Evolutionary conservation across 805 yeast genomes (phyloP), one percentile per base, ranked within the genome.

Genomic region (Brettanomyces custersianus): DNA sequence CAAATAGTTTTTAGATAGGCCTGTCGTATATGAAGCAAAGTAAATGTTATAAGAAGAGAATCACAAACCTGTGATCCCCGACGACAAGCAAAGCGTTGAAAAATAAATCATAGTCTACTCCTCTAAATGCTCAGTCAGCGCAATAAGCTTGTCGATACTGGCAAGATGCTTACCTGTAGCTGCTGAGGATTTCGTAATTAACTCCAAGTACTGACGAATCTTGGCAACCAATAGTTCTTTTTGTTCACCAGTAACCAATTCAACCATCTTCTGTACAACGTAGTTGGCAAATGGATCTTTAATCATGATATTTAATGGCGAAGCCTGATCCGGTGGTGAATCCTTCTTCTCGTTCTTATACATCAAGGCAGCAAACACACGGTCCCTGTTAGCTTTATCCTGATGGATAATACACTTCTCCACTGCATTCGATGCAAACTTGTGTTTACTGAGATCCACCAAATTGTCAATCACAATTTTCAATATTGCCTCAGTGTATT

Each of bases 251-350:
- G 73, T 74, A 27, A 88, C 72, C 3, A 82, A 80, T 42, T 85
- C 95, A 29, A 92, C 88, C 48, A 92, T 70, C 57, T 90, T 88
- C 59, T 92, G 99, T 34, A 92, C 86, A 32, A 92, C 99, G 54
- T 92, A 92, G 59, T 92, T 92, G 18, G 97, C 99, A 62, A 81
- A 92, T 56, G 92, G 97, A 57, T 92, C 99, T 55, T 85, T 85
- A 86, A 92, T 87, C 97, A 92, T 88, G 40, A 80, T 66, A 18
- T 88, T 83, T 46, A 92, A 66, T 7, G 94, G 77, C 1, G 82
- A 70, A 36, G 72, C 71, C 44, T 80, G 88, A 36, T 67, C 73
- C 26, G 80, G 73, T 22, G 51, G 49, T 15, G 67, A 65, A 20
- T 56, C 60, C 20, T 55, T 60, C 25, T 49, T 50, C 33, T 59